Evolutionary conservation across 495 filamentous ascomycete species (phyloP), one percentile per base, ranked within the genome.

Genomic region (Hyaloscypha variabilis): DNA sequence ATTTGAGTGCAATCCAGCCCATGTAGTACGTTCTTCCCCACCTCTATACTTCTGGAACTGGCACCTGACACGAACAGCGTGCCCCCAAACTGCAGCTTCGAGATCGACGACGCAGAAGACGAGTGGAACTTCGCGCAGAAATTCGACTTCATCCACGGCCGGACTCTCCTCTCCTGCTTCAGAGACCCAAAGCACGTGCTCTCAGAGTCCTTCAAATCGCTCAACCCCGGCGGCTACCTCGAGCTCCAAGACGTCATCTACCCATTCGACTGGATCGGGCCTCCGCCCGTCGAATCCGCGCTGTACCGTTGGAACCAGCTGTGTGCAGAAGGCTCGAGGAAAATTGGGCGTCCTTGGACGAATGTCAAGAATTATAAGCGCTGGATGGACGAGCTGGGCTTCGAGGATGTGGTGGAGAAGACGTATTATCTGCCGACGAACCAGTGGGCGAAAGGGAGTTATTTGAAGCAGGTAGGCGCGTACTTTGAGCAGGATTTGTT

Each of bases 1-100:
- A 87, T 67, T 70, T 87, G 0, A 81, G 78, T 53, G 77, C 85
- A 1, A 81, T 82, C 54, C 84, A 87, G 69, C 81, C 83, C 17
- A 8, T 17, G 8, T 61, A 55, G 64, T 66, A 29, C n/a, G 19
- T 31, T 13, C 13, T 53, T 34, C n/a, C n/a, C n/a, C n/a, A n/a
- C 34, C 0, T 2, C 23, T 31, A 2, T 11, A 26, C n/a, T n/a
- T n/a, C n/a, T n/a, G n/a, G n/a, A n/a, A n/a, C n/a, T n/a, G n/a
- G n/a, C n/a, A n/a, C n/a, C n/a, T n/a, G n/a, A n/a, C 8, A 52
- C 63, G 28, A 34, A 13, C 21, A 65, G 68, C 39, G 31, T 68
- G 13, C 68, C 71, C 11, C 65, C 72, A 6, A 78, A 78, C 52
- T 72, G 66, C 59, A 66, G 60, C 42, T 77, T 76, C 31, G 69